Evolutionary conservation across 2,329 filamentous ascomycete species (phyloP).

Genomic region (Beauveria caledonica): DNA sequence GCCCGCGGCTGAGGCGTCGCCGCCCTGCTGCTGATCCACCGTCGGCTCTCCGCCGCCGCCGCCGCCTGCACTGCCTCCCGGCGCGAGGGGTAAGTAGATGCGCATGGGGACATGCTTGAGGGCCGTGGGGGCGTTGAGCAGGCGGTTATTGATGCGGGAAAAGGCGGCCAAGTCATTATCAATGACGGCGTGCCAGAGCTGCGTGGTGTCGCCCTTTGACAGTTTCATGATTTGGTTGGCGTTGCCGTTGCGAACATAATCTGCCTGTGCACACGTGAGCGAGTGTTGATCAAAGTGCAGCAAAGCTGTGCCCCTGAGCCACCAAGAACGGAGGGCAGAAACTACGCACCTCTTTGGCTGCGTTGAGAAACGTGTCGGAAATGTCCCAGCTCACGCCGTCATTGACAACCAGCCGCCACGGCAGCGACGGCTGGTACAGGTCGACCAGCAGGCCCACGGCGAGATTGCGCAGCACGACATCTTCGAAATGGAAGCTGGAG

Average conservation of each 20-base stretch:
- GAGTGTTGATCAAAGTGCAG: too few species aligned
- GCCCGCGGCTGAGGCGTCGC: constrained; percentile 27
- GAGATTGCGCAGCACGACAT: constrained; percentile 44
- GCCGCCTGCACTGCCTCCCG: constrained; percentile 34
- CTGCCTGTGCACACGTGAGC: constrained; percentile 44
- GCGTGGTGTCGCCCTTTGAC: constrained; percentile 73
- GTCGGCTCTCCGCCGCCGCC: constrained; percentile 17
- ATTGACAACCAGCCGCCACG: constrained; percentile 47
- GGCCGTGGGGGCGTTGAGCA: constrained; percentile 66
- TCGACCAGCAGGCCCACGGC: constrained; percentile 47
- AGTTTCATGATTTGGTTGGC: constrained; percentile 86
- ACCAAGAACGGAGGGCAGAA: not conserved
- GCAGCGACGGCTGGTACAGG: constrained; percentile 45
- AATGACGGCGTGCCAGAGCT: constrained; percentile 73
- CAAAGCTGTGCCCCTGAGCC: not conserved
- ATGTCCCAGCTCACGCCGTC: constrained; percentile 53
- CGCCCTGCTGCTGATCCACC: constrained; percentile 10
- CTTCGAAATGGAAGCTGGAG: constrained; percentile 52
- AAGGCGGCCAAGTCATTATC: constrained; percentile 69
- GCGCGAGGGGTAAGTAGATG: constrained; percentile 69
- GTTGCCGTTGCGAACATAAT: constrained; percentile 80
- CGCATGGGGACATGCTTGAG: constrained; percentile 81
- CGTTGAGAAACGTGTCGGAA: constrained; percentile 55
- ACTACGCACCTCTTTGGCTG: constrained; percentile 48
- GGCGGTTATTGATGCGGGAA: constrained; percentile 63